These are phyloP conservation scores for Aspergillus sp. DNA, from an alignment of 2,329 filamentous ascomycete species.

Conservation along the genomic window DNA sequence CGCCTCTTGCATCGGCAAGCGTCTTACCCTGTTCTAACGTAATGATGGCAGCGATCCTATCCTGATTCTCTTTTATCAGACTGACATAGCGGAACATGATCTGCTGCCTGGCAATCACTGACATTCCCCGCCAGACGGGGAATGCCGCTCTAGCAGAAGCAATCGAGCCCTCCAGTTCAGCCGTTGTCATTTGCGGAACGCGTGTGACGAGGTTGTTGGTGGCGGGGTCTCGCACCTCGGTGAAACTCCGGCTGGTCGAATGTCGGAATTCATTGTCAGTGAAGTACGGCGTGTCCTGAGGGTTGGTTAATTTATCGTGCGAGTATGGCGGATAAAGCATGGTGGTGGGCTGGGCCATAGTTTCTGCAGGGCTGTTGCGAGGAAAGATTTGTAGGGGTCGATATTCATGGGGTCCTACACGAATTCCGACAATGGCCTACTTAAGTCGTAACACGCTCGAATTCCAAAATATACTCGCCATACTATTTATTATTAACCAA, in stretches of 20 bases:
- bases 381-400: too few relatives aligned
- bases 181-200: conserved; percentile 64
- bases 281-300: conserved; percentile 62
- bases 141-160: conserved; percentile 64
- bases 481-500: too few relatives aligned
- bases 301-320: conserved; percentile 41
- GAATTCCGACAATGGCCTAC: too few relatives aligned
- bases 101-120: conserved; percentile 60
- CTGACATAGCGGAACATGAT: conserved; percentile 67
- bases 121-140: conserved; percentile 61
- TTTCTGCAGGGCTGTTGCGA: too few relatives aligned
- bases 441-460: too few relatives aligned
- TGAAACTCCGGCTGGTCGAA: conserved; percentile 61
- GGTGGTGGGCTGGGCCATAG: too few relatives aligned
- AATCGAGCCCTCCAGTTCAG: conserved; percentile 61
- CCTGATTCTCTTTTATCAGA: conserved; percentile 65
- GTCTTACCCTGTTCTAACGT: conserved; percentile 69
- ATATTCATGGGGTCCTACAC: too few relatives aligned
- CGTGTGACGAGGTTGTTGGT: conserved; percentile 67
- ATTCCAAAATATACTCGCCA: too few relatives aligned
- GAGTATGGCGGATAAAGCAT: too few relatives aligned
- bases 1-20: conserved; percentile 64
- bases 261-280: conserved; percentile 63
- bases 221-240: conserved; percentile 64
- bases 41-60: conserved; percentile 64